phyloP scores from a whole-genome alignment of 2,329 filamentous ascomycete species.

The Laburnicola sp. region DNA sequence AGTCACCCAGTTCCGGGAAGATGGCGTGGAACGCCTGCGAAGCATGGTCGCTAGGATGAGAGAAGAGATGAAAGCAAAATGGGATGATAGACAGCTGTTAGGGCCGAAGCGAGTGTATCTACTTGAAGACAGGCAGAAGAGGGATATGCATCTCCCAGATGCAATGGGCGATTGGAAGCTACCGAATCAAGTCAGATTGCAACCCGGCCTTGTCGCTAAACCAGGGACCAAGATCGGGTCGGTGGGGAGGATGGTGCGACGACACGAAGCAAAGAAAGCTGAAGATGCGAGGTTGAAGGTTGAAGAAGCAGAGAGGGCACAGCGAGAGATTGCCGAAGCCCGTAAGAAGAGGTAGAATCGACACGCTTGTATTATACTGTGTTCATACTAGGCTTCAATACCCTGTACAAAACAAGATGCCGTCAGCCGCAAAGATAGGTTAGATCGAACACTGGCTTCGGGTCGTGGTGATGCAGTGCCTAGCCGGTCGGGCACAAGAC shows the following conservation, averaged over 20 bases:
- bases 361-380: slow-evolving; percentile 13
- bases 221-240: slow-evolving; percentile 5
- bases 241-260: slow-evolving; percentile 4
- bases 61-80: slow-evolving; percentile 23
- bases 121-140: slow-evolving; percentile 26
- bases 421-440: background rate
- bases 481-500: too few relatives aligned
- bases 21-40: slow-evolving; percentile 70
- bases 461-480: background rate
- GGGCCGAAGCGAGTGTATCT: slow-evolving; percentile 39
- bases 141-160: slow-evolving; percentile 35
- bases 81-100: slow-evolving; percentile 32
- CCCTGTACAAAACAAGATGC: background rate
- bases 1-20: slow-evolving; percentile 73
- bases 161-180: slow-evolving; percentile 26
- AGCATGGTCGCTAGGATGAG: slow-evolving; percentile 53
- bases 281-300: background rate
- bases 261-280: slow-evolving; percentile 1
- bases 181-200: slow-evolving; percentile 19
- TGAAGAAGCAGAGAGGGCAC: background rate
- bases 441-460: background rate
- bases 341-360: background rate
- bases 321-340: background rate
- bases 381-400: slow-evolving; percentile 6
- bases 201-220: slow-evolving; percentile 1